These are phyloP conservation scores for Cyberlindnera samutprakarnensis DNA, from an alignment of 805 yeast species.

Conservation along the genomic window DNA sequence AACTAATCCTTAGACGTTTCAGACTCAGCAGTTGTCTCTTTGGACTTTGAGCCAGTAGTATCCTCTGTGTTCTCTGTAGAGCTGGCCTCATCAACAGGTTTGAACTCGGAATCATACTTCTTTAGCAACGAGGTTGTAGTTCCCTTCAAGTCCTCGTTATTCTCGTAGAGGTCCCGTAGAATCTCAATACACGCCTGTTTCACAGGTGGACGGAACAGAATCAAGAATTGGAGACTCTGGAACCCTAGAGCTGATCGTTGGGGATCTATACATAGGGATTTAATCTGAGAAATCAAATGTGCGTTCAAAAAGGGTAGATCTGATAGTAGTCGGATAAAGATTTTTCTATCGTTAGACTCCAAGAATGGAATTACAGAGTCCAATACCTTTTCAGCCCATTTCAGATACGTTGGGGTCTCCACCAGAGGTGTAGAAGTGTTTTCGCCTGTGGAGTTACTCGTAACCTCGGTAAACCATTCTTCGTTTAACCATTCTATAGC, in stretches of 20 bases:
- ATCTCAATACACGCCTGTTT: conserved; percentile 42
- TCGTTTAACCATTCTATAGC: conserved; percentile 92
- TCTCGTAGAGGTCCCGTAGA: conserved; percentile 38
- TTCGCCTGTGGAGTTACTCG: conserved; percentile 21
- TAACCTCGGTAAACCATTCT: conserved; percentile 72
- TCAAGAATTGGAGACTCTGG: conserved; percentile 70
- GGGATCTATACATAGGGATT: conserved; percentile 79
- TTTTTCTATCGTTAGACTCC: conserved; percentile 72
- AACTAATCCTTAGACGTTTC: no score
- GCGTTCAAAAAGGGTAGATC: conserved; percentile 76
- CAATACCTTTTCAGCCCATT: conserved; percentile 64
- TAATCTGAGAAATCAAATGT: conserved; percentile 54
- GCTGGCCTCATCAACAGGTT: no score
- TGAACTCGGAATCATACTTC: conserved; percentile 32
- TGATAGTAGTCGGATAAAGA: conserved; percentile 74
- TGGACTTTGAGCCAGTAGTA: no score
- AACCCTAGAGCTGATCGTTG: conserved; percentile 74
- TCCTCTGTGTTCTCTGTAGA: no score
- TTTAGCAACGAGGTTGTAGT: conserved; percentile 39
- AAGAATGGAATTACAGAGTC: conserved; percentile 80
- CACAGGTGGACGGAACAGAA: conserved; percentile 89
- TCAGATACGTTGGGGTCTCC: conserved; percentile 45
- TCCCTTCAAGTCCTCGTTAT: conserved; percentile 41
- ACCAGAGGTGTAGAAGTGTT: no score
- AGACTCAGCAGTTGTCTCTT: no score